Evolutionary conservation across 2,329 filamentous ascomycete genomes (phyloP), one percentile per base, ranked within the genome.

Genomic region (Hirsutella minnesotensis): DNA sequence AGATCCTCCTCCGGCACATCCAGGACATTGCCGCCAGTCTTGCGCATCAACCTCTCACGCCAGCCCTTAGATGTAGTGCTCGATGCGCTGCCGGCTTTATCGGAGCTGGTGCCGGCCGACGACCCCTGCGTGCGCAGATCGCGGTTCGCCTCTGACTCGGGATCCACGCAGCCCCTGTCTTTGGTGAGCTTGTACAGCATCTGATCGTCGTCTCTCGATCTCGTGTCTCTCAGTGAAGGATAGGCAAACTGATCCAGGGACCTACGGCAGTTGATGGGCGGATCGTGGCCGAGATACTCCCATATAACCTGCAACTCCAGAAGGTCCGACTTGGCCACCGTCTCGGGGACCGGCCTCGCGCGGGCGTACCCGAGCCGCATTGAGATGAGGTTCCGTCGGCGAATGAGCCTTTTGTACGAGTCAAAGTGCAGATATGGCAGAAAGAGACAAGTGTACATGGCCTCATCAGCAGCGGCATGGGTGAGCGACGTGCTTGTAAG

Each of bases 181-280:
- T 76, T 78, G 2, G 75, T 79, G 2, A 81, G 60, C 49, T 82
- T 82, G 56, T 81, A 82, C 7, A 82, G 58, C 73, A 82, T 81
- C 54, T 82, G 78, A 35, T 82, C 78, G 36, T 79, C 75, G 35
- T 82, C 79, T 16, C 78, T 63, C 0, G 75, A 72, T 35, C 74
- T 60, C 0, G 78, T 81, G 29, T 81, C 77, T 9, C 69, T 63
- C 0, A 82, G 60, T 3, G 74, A 76, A 0, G 77, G 77, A 42
- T 81, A 80, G 0, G 74, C 76, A 43, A 71, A 82, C 49, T 82
- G 77, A 45, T 82, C 78, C 5, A 82, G 53, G 0, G 78, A 81
- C 5, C 78, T 66, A 1, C 78, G 69, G 30, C 73, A 71, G 51
- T 82, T 79, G 1, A 81, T 60, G 0, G 77, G 77, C 0, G 75